phyloP scores from a whole-genome alignment of 2,329 filamentous ascomycete species.

The Ophiocordyceps camponoti-rufipedis region DNA sequence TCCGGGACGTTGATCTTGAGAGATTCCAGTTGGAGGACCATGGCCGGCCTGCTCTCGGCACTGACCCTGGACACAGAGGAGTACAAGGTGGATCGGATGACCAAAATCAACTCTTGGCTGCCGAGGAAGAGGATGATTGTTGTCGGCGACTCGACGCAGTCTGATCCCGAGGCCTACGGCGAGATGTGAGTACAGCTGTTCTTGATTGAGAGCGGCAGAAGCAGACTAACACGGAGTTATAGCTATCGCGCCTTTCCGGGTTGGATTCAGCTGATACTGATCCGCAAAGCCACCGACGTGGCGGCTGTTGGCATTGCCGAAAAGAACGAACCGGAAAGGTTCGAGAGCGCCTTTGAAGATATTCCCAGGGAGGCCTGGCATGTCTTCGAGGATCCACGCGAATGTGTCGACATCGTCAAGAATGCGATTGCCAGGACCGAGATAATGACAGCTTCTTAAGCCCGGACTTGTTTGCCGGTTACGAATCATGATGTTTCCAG shows the following conservation, averaged over 20 bases:
- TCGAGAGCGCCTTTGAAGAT: constrained; percentile 65
- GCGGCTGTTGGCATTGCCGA: constrained; percentile 49
- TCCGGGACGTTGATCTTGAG: constrained; percentile 68
- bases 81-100: constrained; percentile 71
- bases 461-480: neutral
- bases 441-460: neutral
- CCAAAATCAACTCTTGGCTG: constrained; percentile 61
- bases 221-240: constrained; percentile 3
- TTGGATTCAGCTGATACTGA: constrained; percentile 73
- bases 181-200: constrained; percentile 38
- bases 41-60: constrained; percentile 60
- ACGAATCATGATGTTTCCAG: neutral
- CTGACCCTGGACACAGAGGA: constrained; percentile 65
- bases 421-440: constrained; percentile 4
- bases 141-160: constrained; percentile 82
- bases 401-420: constrained; percentile 27
- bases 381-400: constrained; percentile 61
- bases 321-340: constrained; percentile 57
- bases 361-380: constrained; percentile 58
- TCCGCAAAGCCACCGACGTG: constrained; percentile 66
- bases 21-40: constrained; percentile 71
- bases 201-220: neutral
- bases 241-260: constrained; percentile 45
- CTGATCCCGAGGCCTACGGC: constrained; percentile 78
- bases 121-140: constrained; percentile 64